Conservation (phyloP, 1,139 yeast species). For the Protomyces lactucae-debilis region DNA sequence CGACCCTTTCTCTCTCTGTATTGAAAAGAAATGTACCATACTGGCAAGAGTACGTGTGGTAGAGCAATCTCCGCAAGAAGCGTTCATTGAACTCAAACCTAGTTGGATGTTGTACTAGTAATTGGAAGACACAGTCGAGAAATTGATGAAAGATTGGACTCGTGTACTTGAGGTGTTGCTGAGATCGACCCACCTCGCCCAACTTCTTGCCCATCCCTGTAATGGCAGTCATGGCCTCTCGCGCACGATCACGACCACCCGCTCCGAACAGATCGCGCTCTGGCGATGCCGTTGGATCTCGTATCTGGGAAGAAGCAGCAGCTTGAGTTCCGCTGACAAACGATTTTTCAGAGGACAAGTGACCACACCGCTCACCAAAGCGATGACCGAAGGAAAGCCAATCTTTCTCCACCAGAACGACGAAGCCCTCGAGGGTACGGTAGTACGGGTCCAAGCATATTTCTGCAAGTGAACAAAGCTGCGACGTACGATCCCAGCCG, state of each 20-base stretch:
- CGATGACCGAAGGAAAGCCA: constrained; percentile 95
- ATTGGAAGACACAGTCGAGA: constrained; percentile 79
- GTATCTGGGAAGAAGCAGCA: background rate
- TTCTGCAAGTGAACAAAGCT: constrained; percentile 76
- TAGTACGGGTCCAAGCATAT: constrained; percentile 85
- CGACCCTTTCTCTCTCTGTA: constrained; percentile 58
- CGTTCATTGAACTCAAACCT: constrained; percentile 84
- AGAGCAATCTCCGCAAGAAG: constrained; percentile 72
- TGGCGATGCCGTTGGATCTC: constrained; percentile 29
- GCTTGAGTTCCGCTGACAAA: constrained; percentile 33
- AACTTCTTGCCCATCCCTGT: constrained; percentile 15
- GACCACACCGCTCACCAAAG: constrained; percentile 78
- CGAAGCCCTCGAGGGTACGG: constrained; percentile 82
- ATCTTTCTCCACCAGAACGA: constrained; percentile 80
- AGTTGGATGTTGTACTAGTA: constrained; percentile 63
- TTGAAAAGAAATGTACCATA: constrained; percentile 85
- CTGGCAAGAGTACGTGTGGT: constrained; percentile 89
- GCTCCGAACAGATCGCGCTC: background rate
- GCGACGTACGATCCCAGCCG: constrained; percentile 98
- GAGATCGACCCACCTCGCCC: constrained; percentile 33
- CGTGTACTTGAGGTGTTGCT: constrained; percentile 47
- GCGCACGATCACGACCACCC: background rate
- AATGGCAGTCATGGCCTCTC: constrained; percentile 33
- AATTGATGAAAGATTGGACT: constrained; percentile 94
- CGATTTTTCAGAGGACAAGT: constrained; percentile 46